Evolutionary conservation across 2,329 filamentous ascomycete species (phyloP).

Genomic region (Exophiala bonariae): DNA sequence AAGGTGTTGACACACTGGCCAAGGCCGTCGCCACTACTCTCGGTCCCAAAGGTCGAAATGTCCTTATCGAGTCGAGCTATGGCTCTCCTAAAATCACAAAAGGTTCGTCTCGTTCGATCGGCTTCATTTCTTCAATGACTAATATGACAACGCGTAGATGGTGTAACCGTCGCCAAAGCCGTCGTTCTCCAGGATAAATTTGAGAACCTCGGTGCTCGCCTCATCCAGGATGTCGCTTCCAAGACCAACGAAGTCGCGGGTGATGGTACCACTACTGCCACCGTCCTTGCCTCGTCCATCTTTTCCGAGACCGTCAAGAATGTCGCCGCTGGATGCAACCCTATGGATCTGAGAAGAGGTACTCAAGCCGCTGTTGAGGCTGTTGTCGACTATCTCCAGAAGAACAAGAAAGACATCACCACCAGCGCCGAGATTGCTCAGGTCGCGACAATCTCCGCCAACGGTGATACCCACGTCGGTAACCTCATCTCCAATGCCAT

Average conservation of each 20-base stretch:
- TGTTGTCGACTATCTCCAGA: slow-evolving; percentile 89
- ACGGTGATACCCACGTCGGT: slow-evolving; percentile 93
- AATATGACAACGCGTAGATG: slow-evolving; percentile 55
- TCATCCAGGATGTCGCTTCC: slow-evolving; percentile 95
- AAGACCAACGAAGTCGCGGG: slow-evolving; percentile 99
- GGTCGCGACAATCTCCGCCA: slow-evolving; percentile 97
- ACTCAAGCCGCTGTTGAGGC: slow-evolving; percentile 95
- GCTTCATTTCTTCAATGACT: slow-evolving; percentile 8
- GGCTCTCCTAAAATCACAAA: slow-evolving; percentile 99
- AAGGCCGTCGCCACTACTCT: slow-evolving; percentile 95
- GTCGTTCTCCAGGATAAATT: slow-evolving; percentile 97
- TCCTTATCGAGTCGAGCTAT: slow-evolving; percentile 97
- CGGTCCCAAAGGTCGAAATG: slow-evolving; percentile 97
- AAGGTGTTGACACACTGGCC: slow-evolving; percentile 94
- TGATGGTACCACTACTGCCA: slow-evolving; percentile 98
- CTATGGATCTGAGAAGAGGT: slow-evolving; percentile 96
- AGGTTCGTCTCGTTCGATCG: slow-evolving; percentile 58
- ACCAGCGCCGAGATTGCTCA: slow-evolving; percentile 96
- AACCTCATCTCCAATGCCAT: slow-evolving; percentile 96
- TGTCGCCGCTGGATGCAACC: slow-evolving; percentile 98
- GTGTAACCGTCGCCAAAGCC: slow-evolving; percentile 86
- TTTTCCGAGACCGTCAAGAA: slow-evolving; percentile 99
- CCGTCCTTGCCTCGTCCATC: slow-evolving; percentile 93
- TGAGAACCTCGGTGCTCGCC: slow-evolving; percentile 95
- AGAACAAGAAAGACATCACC: slow-evolving; percentile 97